Evolutionary conservation across 1,284 basidiomycete species (phyloP), one percentile per base, ranked within the genome.

Genomic region (Fomitopsis betulina): DNA sequence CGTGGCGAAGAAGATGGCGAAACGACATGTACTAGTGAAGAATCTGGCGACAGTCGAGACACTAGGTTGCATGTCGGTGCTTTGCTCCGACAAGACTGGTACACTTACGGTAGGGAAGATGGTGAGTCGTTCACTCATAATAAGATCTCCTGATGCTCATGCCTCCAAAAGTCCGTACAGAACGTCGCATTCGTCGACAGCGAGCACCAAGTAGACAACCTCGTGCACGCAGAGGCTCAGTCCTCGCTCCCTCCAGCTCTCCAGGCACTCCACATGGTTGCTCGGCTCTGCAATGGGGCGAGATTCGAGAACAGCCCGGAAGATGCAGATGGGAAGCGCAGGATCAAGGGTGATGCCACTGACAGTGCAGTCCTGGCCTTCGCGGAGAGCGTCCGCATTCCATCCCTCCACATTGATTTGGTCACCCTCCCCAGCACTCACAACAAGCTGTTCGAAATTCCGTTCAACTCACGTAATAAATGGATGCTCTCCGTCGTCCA

Each of bases 391-490:
- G 63, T 85, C 12, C 67, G 68, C 2, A 53, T 63, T 27, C 61
- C 63, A 5, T 59, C 60, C n/a, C 57, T 65, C 30, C 55, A 64
- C 15, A 59, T 72, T 42, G 50, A 68, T 33, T 58, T 68, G 27
- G 2, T 56, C 5, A 4, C 63, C 3, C 63, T 76, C 17, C 61
- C 74, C 55, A 58, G 55, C 1, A 63, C 63, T 0, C 69, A 72
- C 53, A 62, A 62, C 54, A 73, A 73, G 60, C 58, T 73, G 10
- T 78, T 79, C 52, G 75, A 79, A 56, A 74, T 82, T 52, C 79
- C 80, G 6, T 88, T 87, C 74, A 86, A 83, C 69, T 86, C 84
- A 13, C 80, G 79, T 68, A 85, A 86, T 66, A 88, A 87, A 68
- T 87, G 81, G 76, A 86, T 87, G 80, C 76, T 84, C 57, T 80